Conservation (phyloP, 73 alveolate species). For the Paramecium octaurelia region DNA sequence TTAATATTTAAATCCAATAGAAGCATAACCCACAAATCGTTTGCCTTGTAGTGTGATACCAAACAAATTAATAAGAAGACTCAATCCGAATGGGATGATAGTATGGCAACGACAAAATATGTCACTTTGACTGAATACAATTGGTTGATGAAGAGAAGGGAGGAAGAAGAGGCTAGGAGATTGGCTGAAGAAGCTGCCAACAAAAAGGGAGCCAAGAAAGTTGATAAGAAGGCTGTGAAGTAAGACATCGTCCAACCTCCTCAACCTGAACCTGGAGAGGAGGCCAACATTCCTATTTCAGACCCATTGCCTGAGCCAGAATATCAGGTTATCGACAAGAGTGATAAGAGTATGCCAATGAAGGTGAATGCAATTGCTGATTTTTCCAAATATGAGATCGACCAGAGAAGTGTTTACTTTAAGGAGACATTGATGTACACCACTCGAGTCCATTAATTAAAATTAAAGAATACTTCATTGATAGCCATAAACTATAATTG, state of each 20-base stretch:
- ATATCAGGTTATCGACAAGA: conserved; percentile 80
- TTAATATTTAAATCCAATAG: conserved; percentile 84
- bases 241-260: conserved; percentile 46
- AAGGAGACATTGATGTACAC: conserved; percentile 97
- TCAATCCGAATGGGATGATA: conserved; percentile 95
- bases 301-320: conserved; percentile 95
- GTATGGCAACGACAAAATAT: conserved; percentile 83
- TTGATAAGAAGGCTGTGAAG: conserved; percentile 85
- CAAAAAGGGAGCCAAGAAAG: conserved; percentile 82
- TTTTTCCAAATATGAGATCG: conserved; percentile 93
- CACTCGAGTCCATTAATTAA: conserved; percentile 90
- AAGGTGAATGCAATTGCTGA: conserved; percentile 90
- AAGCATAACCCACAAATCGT: conserved; percentile 78
- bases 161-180: conserved; percentile 92
- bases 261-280: conserved; percentile 77
- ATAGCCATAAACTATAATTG: conserved; percentile 87
- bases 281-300: conserved; percentile 88
- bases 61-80: conserved; percentile 80
- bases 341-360: conserved; percentile 88
- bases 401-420: conserved; percentile 82
- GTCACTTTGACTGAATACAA: conserved; percentile 92
- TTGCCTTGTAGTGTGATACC: conserved; percentile 86
- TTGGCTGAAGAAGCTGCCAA: conserved; percentile 96
- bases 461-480: conserved; percentile 85
- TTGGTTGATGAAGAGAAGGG: conserved; percentile 87